Percentiles rank a stretch among this genome's conserved stretches.
These are phyloP conservation scores for Hemisphaericaspora nanyangensis DNA, from an alignment of 805 yeast species.

Conservation along the genomic window DNA sequence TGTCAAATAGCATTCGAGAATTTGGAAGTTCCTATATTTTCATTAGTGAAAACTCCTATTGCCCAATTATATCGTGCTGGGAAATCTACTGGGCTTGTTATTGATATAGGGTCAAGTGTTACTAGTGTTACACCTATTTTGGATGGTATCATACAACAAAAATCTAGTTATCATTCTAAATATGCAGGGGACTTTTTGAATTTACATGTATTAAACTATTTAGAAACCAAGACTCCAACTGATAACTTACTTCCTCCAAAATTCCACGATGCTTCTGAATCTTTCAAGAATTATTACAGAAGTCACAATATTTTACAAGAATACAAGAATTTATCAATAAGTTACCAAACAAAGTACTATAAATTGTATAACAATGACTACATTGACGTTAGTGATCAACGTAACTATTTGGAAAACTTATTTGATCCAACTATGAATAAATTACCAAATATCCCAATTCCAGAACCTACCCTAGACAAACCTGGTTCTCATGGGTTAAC, in stretches of 20 bases:
- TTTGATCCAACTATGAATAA: constrained; percentile 60
- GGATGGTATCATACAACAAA: constrained; percentile 68
- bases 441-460: constrained; percentile 29
- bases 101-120: constrained; percentile 73
- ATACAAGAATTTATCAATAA: constrained; percentile 31
- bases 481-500: constrained; percentile 48
- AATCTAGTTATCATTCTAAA: constrained; percentile 62
- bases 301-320: constrained; percentile 32
- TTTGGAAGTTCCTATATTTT: constrained; percentile 71
- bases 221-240: constrained; percentile 19
- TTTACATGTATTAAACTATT: constrained; percentile 52
- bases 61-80: constrained; percentile 78
- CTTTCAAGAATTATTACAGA: constrained; percentile 36
- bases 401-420: constrained; percentile 52
- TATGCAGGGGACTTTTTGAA: constrained; percentile 85
- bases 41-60: constrained; percentile 71
- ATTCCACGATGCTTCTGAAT: constrained; percentile 16
- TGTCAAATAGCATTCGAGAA: constrained; percentile 74
- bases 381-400: constrained; percentile 9
- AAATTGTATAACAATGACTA: constrained; percentile 8
- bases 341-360: constrained; percentile 20
- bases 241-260: constrained; percentile 17
- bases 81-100: constrained; percentile 69
- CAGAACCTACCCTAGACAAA: constrained; percentile 38
- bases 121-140: constrained; percentile 72